A percentile compares a stretch with the other conserved stretches of the same genome.
phyloP scores from a whole-genome alignment of 345 rosid species.

The Hirschfeldia incana region DNA sequence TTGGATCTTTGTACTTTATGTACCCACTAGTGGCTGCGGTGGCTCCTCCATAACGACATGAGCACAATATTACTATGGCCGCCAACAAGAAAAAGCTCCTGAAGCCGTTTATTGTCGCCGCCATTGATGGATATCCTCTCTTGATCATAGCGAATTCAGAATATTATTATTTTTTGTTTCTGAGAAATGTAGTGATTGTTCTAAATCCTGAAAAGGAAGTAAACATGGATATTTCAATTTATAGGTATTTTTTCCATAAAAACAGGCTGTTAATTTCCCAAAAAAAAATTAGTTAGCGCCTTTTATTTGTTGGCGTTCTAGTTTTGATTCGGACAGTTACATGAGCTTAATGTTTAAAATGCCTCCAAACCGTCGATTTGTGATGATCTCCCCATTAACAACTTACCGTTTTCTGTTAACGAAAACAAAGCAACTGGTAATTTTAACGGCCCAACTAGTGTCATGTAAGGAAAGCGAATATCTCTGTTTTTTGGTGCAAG shows the following conservation, averaged over 20 bases:
- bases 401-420: conserved; percentile 5
- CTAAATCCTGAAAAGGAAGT: conserved; percentile 22
- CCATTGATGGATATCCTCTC: conserved; percentile 26
- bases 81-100: conserved; percentile 8
- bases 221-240: neutral
- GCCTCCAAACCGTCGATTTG: neutral
- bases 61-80: conserved; percentile 27
- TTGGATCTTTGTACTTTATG: conserved; percentile 51
- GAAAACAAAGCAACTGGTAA: neutral
- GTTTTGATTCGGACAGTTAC: conserved; percentile 15
- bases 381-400: neutral
- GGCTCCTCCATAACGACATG: conserved; percentile 26
- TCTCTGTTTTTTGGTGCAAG: too few relatives aligned
- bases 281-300: conserved; percentile 1
- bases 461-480: too few relatives aligned
- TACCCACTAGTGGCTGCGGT: conserved; percentile 25
- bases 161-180: neutral
- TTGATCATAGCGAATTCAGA: conserved; percentile 19
- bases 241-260: neutral
- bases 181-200: neutral
- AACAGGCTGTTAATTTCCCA: conserved; percentile 2
- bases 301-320: conserved; percentile 3
- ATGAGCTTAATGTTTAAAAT: neutral
- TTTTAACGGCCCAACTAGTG: neutral
- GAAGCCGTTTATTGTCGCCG: conserved; percentile 19